Conservation (phyloP, 176 grass and related monocot species). For the Eragrostis curvula region DNA sequence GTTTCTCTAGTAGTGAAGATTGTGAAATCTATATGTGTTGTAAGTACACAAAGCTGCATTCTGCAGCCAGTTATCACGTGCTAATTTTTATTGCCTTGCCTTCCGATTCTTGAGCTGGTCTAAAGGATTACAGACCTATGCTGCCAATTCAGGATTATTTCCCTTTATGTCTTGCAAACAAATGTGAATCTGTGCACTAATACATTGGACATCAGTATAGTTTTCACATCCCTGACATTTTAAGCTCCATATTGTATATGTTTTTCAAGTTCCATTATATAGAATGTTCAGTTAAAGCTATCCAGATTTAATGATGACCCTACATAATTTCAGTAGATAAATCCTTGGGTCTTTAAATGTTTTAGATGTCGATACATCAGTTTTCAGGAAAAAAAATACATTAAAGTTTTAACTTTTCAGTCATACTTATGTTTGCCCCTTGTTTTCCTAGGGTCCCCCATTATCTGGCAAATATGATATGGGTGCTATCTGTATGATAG, state of each 20-base stretch:
- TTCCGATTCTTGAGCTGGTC: slow-evolving; percentile 16
- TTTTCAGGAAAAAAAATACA: not conserved
- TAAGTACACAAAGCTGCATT: slow-evolving; percentile 57
- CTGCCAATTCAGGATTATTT: too few relatives aligned
- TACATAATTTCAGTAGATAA: slow-evolving; percentile 28
- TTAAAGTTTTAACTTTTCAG: not conserved
- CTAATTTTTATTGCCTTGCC: slow-evolving; percentile 21
- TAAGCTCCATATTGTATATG: slow-evolving; percentile 14
- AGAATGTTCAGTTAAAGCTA: not conserved
- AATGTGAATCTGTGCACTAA: slow-evolving; percentile 12
- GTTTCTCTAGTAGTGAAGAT: slow-evolving; percentile 79
- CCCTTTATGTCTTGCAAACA: not conserved
- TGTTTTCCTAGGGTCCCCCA: slow-evolving; percentile 67
- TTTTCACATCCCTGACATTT: slow-evolving; percentile 15
- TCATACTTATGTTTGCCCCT: slow-evolving; percentile 19
- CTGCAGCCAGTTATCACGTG: slow-evolving; percentile 3
- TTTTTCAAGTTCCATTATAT: not conserved
- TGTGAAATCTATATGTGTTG: slow-evolving; percentile 95
- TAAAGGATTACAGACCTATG: not conserved
- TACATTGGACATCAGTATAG: not conserved
- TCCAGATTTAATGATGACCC: not conserved
- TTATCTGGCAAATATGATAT: slow-evolving; percentile 92
- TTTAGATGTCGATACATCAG: not conserved
- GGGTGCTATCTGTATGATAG: slow-evolving; percentile 98
- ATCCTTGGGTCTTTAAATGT: not conserved